Conservation (phyloP, 2,329 filamentous ascomycete species). For the Juglanconis oblonga region DNA sequence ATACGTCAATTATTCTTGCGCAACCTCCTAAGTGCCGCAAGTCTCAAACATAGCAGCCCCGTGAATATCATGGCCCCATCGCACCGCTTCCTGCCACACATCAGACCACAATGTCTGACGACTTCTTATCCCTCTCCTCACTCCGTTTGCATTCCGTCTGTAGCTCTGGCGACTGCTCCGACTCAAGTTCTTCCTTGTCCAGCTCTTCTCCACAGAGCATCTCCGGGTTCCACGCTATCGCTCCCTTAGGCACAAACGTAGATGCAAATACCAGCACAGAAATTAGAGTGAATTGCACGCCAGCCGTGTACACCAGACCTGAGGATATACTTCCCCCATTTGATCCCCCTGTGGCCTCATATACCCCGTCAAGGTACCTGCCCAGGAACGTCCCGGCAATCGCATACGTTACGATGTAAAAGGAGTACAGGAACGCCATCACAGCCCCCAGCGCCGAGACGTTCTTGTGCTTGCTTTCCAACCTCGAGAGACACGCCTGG, state of each 20-base stretch:
- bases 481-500: constrained; percentile 44
- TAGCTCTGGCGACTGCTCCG: background rate
- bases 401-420: constrained; percentile 38
- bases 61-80: too few relatives aligned
- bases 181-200: constrained; percentile 22
- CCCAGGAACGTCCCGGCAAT: constrained; percentile 34
- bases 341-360: constrained; percentile 27
- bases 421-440: constrained; percentile 49
- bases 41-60: too few relatives aligned
- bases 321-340: constrained; percentile 30
- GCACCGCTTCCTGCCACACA: background rate
- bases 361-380: constrained; percentile 42
- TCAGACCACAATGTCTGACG: background rate
- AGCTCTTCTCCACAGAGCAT: constrained; percentile 37
- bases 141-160: background rate
- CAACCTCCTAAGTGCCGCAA: too few relatives aligned
- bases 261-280: constrained; percentile 37
- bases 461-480: constrained; percentile 40
- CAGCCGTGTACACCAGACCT: constrained; percentile 41
- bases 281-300: constrained; percentile 46
- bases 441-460: constrained; percentile 48
- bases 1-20: too few relatives aligned
- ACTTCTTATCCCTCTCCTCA: background rate
- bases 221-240: constrained; percentile 41
- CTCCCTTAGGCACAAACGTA: constrained; percentile 44